A percentile compares a stretch with the other conserved stretches of the same genome.
phyloP scores from a whole-genome alignment of 2,329 filamentous ascomycete species.

The Cordyceps tenuipes region DNA sequence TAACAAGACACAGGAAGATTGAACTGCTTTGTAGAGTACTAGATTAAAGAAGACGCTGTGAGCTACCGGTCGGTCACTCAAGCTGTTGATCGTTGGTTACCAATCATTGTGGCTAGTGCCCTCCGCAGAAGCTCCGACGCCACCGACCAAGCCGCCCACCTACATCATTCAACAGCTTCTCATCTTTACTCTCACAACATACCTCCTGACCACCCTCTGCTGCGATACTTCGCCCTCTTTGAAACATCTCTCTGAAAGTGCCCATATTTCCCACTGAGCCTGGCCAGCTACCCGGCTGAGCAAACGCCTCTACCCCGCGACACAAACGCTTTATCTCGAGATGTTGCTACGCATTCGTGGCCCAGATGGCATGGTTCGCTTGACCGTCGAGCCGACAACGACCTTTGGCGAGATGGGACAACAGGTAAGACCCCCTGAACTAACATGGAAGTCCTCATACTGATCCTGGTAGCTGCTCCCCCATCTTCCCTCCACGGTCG shows the following conservation, averaged over 20 bases:
- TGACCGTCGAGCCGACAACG: conserved; percentile 66
- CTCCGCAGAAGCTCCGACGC: conserved; percentile 9
- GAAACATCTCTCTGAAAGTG: background rate
- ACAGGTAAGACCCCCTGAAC: conserved; percentile 31
- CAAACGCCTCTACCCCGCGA: background rate
- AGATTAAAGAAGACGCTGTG: too few relatives aligned
- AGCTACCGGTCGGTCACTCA: too few relatives aligned
- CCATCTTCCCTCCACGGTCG: conserved; percentile 53
- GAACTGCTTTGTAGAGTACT: too few relatives aligned
- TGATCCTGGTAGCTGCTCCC: conserved; percentile 40
- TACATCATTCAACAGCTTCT: conserved; percentile 5
- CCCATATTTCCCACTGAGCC: background rate
- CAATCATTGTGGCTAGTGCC: conserved; percentile 5
- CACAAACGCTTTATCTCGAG: conserved; percentile 19
- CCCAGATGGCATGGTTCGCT: conserved; percentile 84
- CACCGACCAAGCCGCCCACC: conserved; percentile 4
- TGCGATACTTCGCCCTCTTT: background rate
- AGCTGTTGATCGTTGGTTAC: background rate
- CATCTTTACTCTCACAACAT: background rate
- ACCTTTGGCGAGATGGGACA: conserved; percentile 58
- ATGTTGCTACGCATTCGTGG: conserved; percentile 86
- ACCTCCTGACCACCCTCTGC: background rate
- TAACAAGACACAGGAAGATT: too few relatives aligned
- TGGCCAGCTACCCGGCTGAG: conserved; percentile 4
- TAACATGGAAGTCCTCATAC: background rate